Conservation (phyloP, 768 basidiomycete genomes). For the Boletus rufocinnamomeus region DNA sequence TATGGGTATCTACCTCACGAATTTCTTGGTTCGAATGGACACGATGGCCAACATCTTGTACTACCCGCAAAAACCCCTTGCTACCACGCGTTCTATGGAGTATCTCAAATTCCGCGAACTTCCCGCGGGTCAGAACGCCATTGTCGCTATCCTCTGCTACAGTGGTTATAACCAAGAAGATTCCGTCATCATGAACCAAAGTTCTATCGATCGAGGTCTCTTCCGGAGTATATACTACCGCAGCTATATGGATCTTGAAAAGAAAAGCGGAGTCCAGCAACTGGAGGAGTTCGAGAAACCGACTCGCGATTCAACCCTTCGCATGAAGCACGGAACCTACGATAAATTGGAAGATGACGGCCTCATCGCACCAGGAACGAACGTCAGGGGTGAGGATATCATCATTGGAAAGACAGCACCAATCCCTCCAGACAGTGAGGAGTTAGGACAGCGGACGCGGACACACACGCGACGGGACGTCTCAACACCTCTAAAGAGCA, state of each 20-base stretch:
- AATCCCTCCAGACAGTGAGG: constrained; percentile 94
- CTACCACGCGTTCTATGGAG: constrained; percentile 99
- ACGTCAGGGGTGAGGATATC: constrained; percentile 95
- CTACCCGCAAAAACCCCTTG: constrained; percentile 98
- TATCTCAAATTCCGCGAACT: constrained; percentile 98
- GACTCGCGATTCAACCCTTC: constrained; percentile 85
- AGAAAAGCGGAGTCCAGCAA: constrained; percentile 89
- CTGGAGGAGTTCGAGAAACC: constrained; percentile 98
- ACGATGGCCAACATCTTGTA: constrained; percentile 99
- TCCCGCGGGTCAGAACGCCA: constrained; percentile 98
- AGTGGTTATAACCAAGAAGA: constrained; percentile 99
- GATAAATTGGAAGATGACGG: constrained; percentile 98
- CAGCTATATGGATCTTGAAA: constrained; percentile 98
- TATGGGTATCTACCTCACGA: constrained; percentile 98
- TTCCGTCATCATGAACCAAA: constrained; percentile 99
- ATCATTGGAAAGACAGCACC: constrained; percentile 99
- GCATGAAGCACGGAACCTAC: constrained; percentile 98
- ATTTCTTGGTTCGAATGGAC: constrained; percentile 98
- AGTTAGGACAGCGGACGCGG: constrained; percentile 93
- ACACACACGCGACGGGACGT: constrained; percentile 94
- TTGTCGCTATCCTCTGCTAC: constrained; percentile 97
- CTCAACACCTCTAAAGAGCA: constrained; percentile 96
- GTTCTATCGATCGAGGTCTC: constrained; percentile 94
- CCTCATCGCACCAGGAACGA: constrained; percentile 92
- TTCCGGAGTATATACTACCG: constrained; percentile 99